Base-by-base conservation (phyloP, 2,329 filamentous ascomycete genomes). In the Alternaria sp. region DNA sequence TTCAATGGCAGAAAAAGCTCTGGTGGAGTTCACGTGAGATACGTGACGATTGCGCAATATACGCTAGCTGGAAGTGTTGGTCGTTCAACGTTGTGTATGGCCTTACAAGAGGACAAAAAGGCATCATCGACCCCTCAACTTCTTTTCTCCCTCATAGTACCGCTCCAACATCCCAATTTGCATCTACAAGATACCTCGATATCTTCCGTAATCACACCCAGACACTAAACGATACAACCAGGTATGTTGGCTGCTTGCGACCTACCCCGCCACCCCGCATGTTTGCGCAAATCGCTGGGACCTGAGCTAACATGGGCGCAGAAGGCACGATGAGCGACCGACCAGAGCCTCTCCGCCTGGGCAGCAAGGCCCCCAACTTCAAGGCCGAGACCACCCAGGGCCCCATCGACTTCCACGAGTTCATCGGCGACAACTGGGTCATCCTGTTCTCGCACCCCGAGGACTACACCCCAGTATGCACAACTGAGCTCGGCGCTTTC, bases 381-480 rank as follows among this genome's bases (percentile, higher is more conserved):
- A 81, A 89, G 72, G 88, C 89, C 65, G 86, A 90, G 74, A 90
- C 89, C 71, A 91, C 89, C 68, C 78, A 84, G 67, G 89, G 89
- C 62, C 84, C 84, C 58, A 90, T 91, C 78, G 85, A 90, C 81
- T 92, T 92, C 85, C 89, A 92, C 82, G 71, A 90, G 72, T 92
- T 88, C 84, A 90, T 91, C 70, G 89, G 88, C 74, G 84, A 90
- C 83, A 88, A 85, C 72, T 92, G 89, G 89, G 87, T 89, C 64
- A 84, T 92, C 67, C 85, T 92, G 70, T 92, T 92, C 85, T 91
- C 89, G 47, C 89, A 92, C 82, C 89, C 89, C 46, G 89, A 85
- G 72, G 84, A 86, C 78, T 87, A 86, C 81, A 87, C 86, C 8
- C 85, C 85, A 53, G 85, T 87, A 67, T 87, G 87, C 83, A 89